Evolutionary conservation across 2,329 filamentous ascomycete species (phyloP).

Genomic region (Diplodia intermedia): DNA sequence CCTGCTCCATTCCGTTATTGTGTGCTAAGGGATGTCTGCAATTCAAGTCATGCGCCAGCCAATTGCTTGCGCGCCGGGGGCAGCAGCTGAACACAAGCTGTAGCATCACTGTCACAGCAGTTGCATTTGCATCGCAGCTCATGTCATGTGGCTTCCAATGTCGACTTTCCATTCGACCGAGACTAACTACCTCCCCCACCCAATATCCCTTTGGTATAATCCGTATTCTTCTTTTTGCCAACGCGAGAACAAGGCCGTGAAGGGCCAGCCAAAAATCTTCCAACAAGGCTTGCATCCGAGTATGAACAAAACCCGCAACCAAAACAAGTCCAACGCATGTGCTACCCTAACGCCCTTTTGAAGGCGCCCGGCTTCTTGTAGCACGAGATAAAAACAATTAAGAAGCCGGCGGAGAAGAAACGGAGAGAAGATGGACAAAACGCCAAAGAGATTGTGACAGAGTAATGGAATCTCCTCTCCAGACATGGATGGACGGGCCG

Average conservation of each 20-base stretch:
- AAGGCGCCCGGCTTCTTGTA: conserved; percentile 14
- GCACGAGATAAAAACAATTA: conserved; percentile 7
- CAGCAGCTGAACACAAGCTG: conserved; percentile 24
- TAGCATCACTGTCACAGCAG: conserved; percentile 29
- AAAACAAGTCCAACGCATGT: conserved; percentile 21
- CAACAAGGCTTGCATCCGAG: conserved; percentile 21
- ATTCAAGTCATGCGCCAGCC: conserved; percentile 5
- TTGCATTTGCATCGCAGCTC: conserved; percentile 17
- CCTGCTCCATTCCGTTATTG: background rate
- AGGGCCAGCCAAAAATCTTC: conserved; percentile 23
- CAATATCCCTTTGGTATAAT: conserved; percentile 30
- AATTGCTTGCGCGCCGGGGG: background rate
- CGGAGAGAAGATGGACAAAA: conserved; percentile 5
- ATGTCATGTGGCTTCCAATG: conserved; percentile 26
- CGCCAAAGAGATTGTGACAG: conserved; percentile 13
- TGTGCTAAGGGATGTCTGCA: conserved; percentile 7
- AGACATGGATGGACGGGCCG: conserved; percentile 15
- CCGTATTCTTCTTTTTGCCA: conserved; percentile 29
- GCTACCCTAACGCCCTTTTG: conserved; percentile 32
- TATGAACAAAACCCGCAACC: conserved; percentile 21
- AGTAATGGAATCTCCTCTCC: conserved; percentile 28
- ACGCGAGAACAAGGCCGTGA: conserved; percentile 7
- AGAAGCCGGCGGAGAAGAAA: conserved; percentile 14
- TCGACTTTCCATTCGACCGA: conserved; percentile 28
- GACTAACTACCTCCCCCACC: conserved; percentile 23